Evolutionary conservation across 495 filamentous ascomycete genomes (phyloP), one percentile per base, ranked within the genome.

Genomic region (Filosporella fistucella): DNA sequence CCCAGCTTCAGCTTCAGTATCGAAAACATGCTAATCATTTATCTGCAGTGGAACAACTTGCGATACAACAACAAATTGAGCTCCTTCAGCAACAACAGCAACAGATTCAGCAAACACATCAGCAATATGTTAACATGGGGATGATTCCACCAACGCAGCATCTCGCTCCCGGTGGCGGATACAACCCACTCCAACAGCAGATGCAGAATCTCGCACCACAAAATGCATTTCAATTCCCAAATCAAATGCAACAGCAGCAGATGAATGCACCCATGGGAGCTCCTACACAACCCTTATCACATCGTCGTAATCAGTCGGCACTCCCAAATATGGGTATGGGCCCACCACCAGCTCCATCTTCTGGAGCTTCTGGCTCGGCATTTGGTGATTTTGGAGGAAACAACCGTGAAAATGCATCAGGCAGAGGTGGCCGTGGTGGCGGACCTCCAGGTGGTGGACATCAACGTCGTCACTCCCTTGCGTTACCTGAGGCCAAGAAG

Each of bases 51-150:
- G 93, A 97, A 76, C 94, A 97, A 84, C 78, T 97, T 57, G 90
- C 93, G 61, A 86, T 98, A 67, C 91, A 96, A 67, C 93, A 97
- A 74, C 93, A 98, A 68, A 96, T 97, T 62, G 91, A 98, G 69
- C 75, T 91, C 68, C 79, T 98, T 56, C 93, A 98, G 69, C 90
- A 95, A 64, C 94, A 97, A 63, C 93, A 98, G 62, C 94, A 97
- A 68, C 94, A 97, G 63, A 94, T 97, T 65, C 86, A 91, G 63
- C 87, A 86, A 45, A 90, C 89, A 42, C 90, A 96, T 56, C 91
- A 95, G 67, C 91, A 97, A 64, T 97, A 96, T 69, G 86, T 94
- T 49, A 93, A 94, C 64, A 91, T 97, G 86, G 89, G 89, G 55
- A 84, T 97, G 72, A 76, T 98, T 54, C 85, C 82, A 49, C 86